These are phyloP conservation scores for Hymenoscyphus scutula DNA, from an alignment of 2,329 filamentous ascomycete species.

Conservation along the genomic window DNA sequence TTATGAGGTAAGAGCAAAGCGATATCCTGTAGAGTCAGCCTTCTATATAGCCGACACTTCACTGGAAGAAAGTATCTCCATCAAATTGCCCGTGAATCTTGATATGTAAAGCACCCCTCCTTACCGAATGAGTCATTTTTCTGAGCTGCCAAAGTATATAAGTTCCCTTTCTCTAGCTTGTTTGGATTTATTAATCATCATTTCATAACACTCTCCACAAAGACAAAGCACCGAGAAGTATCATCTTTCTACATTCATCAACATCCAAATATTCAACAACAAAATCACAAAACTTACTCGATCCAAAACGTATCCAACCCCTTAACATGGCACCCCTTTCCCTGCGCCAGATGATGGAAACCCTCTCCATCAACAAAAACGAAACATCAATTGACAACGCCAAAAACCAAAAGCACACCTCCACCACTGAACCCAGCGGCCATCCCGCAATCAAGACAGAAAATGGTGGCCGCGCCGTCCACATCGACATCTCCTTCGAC, in stretches of 20 bases:
- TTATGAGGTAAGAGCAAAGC: background rate
- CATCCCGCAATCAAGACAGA: background rate
- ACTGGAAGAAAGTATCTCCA: background rate
- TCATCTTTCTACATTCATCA: background rate
- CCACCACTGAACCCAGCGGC: background rate
- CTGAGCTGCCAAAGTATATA: background rate
- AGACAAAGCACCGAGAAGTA: background rate
- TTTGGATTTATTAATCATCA: background rate
- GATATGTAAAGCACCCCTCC: background rate
- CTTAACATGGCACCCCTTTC: background rate
- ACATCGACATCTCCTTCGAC: background rate
- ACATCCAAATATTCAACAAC: background rate
- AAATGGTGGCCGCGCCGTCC: background rate
- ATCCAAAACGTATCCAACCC: background rate
- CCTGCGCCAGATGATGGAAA: background rate
- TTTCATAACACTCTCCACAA: background rate
- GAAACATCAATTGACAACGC: background rate
- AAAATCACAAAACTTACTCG: background rate
- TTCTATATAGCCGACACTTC: background rate
- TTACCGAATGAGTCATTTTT: background rate
- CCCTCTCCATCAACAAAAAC: background rate
- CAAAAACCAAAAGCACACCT: background rate
- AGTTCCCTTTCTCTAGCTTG: background rate
- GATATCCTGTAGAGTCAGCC: too few species aligned
- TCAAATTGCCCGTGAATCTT: background rate